These are phyloP conservation scores for Thermothielavioides terrestris DNA, from an alignment of 495 filamentous ascomycete species.

Conservation along the genomic window DNA sequence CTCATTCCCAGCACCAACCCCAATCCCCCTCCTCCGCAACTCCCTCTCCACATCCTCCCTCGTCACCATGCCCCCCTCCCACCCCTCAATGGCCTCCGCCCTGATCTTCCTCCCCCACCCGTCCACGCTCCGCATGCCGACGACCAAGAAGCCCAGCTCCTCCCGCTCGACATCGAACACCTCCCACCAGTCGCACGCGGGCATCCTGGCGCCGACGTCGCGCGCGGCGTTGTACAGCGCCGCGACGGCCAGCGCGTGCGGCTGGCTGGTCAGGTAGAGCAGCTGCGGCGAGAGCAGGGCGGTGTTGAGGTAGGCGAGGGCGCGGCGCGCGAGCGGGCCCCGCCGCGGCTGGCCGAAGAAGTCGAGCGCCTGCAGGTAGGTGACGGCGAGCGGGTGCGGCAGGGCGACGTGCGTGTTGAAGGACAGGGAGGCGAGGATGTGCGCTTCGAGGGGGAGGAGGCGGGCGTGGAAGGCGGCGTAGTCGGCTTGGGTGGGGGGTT, in stretches of 20 bases:
- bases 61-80: constrained; percentile 32
- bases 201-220: constrained; percentile 66
- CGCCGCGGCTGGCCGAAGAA: constrained; percentile 33
- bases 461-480: constrained; percentile 55
- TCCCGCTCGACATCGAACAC: constrained; percentile 97
- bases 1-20: constrained; percentile 21
- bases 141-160: constrained; percentile 87
- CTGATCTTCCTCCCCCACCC: constrained; percentile 50
- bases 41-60: constrained; percentile 34
- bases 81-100: constrained; percentile 19
- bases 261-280: constrained; percentile 87
- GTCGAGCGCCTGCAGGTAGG: constrained; percentile 84
- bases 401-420: constrained; percentile 79
- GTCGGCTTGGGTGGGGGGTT: constrained; percentile 64
- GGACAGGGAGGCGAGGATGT: constrained; percentile 62
- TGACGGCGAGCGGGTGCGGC: constrained; percentile 81
- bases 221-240: constrained; percentile 84
- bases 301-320: constrained; percentile 72
- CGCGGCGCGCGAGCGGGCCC: constrained; percentile 47
- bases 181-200: constrained; percentile 88
- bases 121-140: constrained; percentile 73
- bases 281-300: constrained; percentile 79
- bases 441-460: constrained; percentile 62
- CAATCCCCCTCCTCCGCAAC: constrained; percentile 35
- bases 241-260: constrained; percentile 72